phyloP scores from a whole-genome alignment of 805 yeast genomes.

The Suhomyces faveliae region DNA sequence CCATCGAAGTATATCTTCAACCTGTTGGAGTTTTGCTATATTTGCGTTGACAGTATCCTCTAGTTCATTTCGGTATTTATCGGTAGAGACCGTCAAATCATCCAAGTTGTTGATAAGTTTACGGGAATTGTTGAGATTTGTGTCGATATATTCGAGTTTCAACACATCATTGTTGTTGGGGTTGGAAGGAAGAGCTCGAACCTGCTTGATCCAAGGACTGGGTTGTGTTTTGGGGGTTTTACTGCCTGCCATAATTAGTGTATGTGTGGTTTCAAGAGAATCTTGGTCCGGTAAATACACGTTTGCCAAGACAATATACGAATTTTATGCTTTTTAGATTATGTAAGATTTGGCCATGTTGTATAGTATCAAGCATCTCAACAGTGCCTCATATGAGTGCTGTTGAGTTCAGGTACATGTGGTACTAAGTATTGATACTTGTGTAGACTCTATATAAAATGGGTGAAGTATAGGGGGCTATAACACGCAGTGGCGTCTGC shows the following conservation, averaged over 20 bases:
- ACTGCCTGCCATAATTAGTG: not conserved
- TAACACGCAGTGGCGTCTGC: too few species aligned
- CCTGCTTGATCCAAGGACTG: conserved; percentile 22
- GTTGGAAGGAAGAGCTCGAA: conserved; percentile 35
- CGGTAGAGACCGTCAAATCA: conserved; percentile 11
- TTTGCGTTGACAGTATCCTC: conserved; percentile 15
- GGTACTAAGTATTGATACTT: too few species aligned
- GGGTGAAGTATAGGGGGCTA: too few species aligned
- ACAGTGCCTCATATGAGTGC: too few species aligned
- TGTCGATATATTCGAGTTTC: conserved; percentile 37
- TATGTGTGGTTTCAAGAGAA: not conserved
- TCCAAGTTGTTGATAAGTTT: conserved; percentile 26
- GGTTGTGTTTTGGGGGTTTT: not conserved
- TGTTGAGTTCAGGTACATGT: too few species aligned
- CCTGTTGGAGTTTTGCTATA: conserved; percentile 17
- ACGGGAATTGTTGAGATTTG: conserved; percentile 37
- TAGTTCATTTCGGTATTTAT: conserved; percentile 6
- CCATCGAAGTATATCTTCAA: conserved; percentile 26
- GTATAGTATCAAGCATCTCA: too few species aligned
- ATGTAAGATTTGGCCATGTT: too few species aligned
- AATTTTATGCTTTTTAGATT: too few species aligned
- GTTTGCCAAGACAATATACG: too few species aligned
- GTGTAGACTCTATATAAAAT: too few species aligned
- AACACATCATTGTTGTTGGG: conserved; percentile 32
- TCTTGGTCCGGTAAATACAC: not conserved